These are phyloP conservation scores for Helenozyma baotianmanensis DNA, from an alignment of 805 yeast species.

Conservation along the genomic window DNA sequence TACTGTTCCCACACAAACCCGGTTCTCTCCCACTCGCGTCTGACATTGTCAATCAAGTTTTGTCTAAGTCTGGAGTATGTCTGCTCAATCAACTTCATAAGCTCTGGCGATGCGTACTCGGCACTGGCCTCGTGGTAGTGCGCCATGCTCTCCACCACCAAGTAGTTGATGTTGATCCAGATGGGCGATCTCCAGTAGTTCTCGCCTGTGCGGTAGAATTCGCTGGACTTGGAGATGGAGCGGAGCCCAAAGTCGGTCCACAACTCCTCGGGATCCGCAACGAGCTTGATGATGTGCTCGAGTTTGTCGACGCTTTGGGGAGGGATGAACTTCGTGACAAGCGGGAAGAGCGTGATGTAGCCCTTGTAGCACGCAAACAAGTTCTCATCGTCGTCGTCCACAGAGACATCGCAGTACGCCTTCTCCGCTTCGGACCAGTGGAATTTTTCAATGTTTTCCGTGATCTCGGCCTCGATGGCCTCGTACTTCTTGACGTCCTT, in stretches of 20 bases:
- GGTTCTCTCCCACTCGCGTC: constrained; percentile 62
- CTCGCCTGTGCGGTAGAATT: constrained; percentile 69
- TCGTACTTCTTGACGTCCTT: constrained; percentile 57
- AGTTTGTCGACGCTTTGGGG: constrained; percentile 44
- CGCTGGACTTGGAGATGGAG: constrained; percentile 67
- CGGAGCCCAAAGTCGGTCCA: constrained; percentile 80
- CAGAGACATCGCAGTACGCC: constrained; percentile 78
- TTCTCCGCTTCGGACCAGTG: constrained; percentile 74
- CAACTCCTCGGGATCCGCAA: constrained; percentile 66
- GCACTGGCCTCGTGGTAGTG: constrained; percentile 44
- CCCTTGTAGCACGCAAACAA: constrained; percentile 81
- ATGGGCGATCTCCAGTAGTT: constrained; percentile 95
- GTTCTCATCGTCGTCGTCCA: constrained; percentile 66
- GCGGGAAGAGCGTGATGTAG: constrained; percentile 82
- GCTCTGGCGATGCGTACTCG: constrained; percentile 22
- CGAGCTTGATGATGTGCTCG: constrained; percentile 47
- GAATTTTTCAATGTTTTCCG: constrained; percentile 59
- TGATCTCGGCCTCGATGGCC: constrained; percentile 50
- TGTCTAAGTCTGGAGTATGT: constrained; percentile 53
- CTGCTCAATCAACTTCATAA: constrained; percentile 35
- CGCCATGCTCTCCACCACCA: constrained; percentile 65
- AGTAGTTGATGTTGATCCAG: constrained; percentile 89
- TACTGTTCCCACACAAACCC: constrained; percentile 93
- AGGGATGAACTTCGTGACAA: constrained; percentile 60
- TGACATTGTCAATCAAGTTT: constrained; percentile 66